Evolutionary conservation across 2,329 filamentous ascomycete genomes (phyloP), one percentile per base, ranked within the genome.

Genomic region (Monosporascus ibericus): DNA sequence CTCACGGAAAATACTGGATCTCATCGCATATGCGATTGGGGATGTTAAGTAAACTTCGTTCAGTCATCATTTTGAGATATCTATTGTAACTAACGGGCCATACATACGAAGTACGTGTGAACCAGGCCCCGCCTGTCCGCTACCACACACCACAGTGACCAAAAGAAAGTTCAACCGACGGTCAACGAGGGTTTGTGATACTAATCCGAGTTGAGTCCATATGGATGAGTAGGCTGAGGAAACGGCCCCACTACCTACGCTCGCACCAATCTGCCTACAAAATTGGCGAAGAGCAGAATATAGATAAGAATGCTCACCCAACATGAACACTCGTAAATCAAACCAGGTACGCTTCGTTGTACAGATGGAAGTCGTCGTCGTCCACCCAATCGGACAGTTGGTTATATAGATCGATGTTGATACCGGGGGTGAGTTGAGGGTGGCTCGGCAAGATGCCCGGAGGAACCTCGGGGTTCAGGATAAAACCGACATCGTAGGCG

Each of bases 401-500:
- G 24, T 48, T 40, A 27, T 50, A 48, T 3, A 54, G 30, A 5
- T 34, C 30, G 30, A 34, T 14, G 30, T 34, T 42, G 9, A 34
- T 49, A 11, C 36, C 44, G 20, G 40, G n/a, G 2, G 30, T 37
- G 17, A 44, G 17, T 2, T 44, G 20, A 18, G 27, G 42, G 14
- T 44, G 44, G 5, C 20, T 37, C 25, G 15, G 49, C 46, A 36
- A 36, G 37, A 27, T 44, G 36, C 1, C 25, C 6, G 15, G 40
- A 18, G 17, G 46, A 48, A 48, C 22, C 24, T 51, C 52, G 15
- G 49, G 49, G 47, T 56, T 54, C 11, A 58, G 25, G 6, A 58
- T 54, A 30, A 58, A 56, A 1, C 54, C 56, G 9, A 58, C 56
- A 48, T 56, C 51, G 24, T 56, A 58, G 14, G 52, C 44, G 7